Evolutionary conservation across 345 rosid species (phyloP), one percentile per base, ranked within the genome.

Genomic region (Hypericum androsaemum): DNA sequence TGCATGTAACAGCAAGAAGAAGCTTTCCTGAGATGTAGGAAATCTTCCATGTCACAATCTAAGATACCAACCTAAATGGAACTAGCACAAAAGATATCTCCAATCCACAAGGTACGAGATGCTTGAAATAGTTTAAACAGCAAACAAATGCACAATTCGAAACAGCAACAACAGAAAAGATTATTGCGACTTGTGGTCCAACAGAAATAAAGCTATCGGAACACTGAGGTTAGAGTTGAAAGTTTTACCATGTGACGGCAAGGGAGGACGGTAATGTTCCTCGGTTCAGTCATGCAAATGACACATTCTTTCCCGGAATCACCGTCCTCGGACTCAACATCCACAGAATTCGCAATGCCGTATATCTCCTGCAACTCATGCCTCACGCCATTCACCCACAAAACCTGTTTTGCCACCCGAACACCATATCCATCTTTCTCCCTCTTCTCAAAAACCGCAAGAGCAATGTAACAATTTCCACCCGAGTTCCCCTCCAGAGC

Each of bases 361-460:
- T 88, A 92, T 39, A 92, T 92, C 74, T 88, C 96, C 55, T 92
- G 96, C 70, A 92, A 63, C 74, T 84, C 98, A 62, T 90, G 87
- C 68, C 95, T 84, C 59, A 49, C 63, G 8, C 72, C 66, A 53
- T 74, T 72, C 57, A 84, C 89, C 95, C 94, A 84, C n/a, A 90
- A 70, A 49, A 84, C 80, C 72, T 87, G 98, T 69, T 82, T 87
- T 71, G 73, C 69, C 8, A 84, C 92, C 66, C 72, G 69, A 2
- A 77, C 76, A 54, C 66, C 59, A 66, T 71, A 75, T 60, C 80
- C 82, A 13, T 83, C 92, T 36, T 64, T 63, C 67, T 75, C 85
- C 49, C 82, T 94, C 72, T 82, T 84, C 72, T 79, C 89, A 62
- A 76, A 84, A 43, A 78, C 70, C 2, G 83, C 94, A 45, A 71